phyloP scores from a whole-genome alignment of 1,284 basidiomycete species.

The Cystobasidium pallidum region DNA sequence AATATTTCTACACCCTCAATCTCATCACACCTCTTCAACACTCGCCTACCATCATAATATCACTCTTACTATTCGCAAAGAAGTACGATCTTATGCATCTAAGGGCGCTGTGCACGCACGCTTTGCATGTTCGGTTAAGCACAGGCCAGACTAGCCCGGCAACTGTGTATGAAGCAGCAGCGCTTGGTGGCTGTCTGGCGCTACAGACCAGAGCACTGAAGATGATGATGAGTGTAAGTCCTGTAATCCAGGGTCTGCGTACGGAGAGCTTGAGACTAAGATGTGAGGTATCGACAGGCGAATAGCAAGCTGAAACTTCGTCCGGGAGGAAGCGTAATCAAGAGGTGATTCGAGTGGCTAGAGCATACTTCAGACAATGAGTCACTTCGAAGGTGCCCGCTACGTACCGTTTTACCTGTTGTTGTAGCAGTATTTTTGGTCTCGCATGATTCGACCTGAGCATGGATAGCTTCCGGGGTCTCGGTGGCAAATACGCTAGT shows the following conservation, averaged over 20 bases:
- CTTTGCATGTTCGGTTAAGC: constrained; percentile 79
- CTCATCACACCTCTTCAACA: constrained; percentile 87
- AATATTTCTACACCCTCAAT: constrained; percentile 87
- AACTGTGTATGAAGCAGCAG: constrained; percentile 50
- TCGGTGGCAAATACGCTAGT: neutral
- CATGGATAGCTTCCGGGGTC: neutral
- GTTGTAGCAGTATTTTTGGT: neutral
- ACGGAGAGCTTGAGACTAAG: neutral
- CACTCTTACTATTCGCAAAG: constrained; percentile 79
- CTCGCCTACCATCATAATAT: constrained; percentile 82
- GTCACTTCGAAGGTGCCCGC: too few relatives aligned
- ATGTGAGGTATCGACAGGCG: neutral
- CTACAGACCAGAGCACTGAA: constrained; percentile 50
- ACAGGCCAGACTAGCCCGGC: constrained; percentile 44
- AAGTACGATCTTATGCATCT: constrained; percentile 80
- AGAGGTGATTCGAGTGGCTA: neutral
- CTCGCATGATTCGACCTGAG: neutral
- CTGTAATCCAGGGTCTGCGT: neutral
- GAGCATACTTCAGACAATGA: too few relatives aligned
- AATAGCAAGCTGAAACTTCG: constrained; percentile 25
- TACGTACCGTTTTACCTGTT: too few relatives aligned
- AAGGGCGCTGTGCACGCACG: constrained; percentile 78
- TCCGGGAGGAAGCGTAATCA: constrained; percentile 1
- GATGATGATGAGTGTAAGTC: constrained; percentile 47
- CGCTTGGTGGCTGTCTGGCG: constrained; percentile 49